A percentile compares a stretch with the other conserved stretches of the same genome.
Evolutionary conservation across 2,329 filamentous ascomycete species (phyloP).

Genomic region (Emericellopsis cladophorae): DNA sequence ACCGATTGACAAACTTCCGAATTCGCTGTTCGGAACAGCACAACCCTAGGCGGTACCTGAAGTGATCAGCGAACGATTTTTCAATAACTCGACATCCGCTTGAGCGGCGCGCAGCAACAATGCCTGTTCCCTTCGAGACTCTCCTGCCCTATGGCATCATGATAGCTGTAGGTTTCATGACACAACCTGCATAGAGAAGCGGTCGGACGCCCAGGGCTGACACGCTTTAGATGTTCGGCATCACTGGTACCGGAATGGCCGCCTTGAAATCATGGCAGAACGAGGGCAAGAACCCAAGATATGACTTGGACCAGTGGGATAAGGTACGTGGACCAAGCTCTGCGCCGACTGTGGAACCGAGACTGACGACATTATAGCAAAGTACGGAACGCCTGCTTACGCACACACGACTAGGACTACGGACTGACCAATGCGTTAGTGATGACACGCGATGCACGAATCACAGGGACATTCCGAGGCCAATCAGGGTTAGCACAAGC

Average conservation of each 20-base stretch:
- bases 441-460: constrained; percentile 52
- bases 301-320: constrained; percentile 51
- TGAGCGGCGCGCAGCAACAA: constrained; percentile 20
- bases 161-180: constrained; percentile 33
- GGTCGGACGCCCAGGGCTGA: not conserved
- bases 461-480: constrained; percentile 46
- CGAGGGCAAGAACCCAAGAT: constrained; percentile 47
- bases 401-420: too few species aligned
- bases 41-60: not conserved
- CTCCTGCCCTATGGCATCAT: constrained; percentile 55
- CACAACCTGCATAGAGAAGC: constrained; percentile 1
- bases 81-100: constrained; percentile 11
- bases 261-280: constrained; percentile 45
- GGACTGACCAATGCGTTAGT: constrained; percentile 23
- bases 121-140: constrained; percentile 53
- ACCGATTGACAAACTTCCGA: too few species aligned
- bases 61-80: too few species aligned
- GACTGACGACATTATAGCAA: constrained; percentile 32
- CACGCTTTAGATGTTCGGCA: constrained; percentile 45
- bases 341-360: not conserved
- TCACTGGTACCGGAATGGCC: constrained; percentile 44
- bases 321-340: constrained; percentile 27
- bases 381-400: constrained; percentile 21
- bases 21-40: not conserved
- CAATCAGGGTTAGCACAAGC: constrained; percentile 43